Conservation (phyloP, 257 asterid species). For the Salvia hispanica region DNA sequence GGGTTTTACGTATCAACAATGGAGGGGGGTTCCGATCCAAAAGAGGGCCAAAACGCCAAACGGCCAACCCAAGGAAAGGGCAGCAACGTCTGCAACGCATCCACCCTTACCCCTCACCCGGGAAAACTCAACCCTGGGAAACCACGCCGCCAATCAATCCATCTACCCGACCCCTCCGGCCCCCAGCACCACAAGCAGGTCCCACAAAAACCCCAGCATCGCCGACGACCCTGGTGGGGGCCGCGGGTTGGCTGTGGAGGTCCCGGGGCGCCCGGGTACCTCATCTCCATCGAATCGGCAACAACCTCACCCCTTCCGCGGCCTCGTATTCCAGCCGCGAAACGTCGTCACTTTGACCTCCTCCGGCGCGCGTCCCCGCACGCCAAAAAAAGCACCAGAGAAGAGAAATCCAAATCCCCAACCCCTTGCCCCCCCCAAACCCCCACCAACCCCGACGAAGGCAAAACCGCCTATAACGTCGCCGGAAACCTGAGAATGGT, state of each 20-base stretch:
- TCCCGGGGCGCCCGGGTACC: constrained; percentile 67
- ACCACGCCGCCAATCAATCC: not conserved
- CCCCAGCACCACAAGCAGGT: not conserved
- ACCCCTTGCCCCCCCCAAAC: not conserved
- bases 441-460: no score
- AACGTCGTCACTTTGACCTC: constrained; percentile 55
- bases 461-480: not conserved
- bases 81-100: constrained; percentile 39
- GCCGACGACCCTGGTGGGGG: constrained; percentile 48
- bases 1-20: constrained; percentile 25
- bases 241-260: constrained; percentile 59
- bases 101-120: constrained; percentile 42
- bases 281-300: constrained; percentile 64
- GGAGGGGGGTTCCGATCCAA: constrained; percentile 44
- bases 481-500: constrained; percentile 58
- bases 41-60: constrained; percentile 69
- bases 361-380: constrained; percentile 70
- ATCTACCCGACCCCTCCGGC: constrained; percentile 24
- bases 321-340: constrained; percentile 65
- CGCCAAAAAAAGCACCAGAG: constrained; percentile 58
- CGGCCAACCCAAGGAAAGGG: constrained; percentile 87
- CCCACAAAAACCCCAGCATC: not conserved
- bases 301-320: constrained; percentile 55
- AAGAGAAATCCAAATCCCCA: constrained; percentile 32
- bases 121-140: constrained; percentile 14